Evolutionary conservation across 2,329 filamentous ascomycete species (phyloP), one percentile per base, ranked within the genome.

Genomic region (Aspergillus fumigatus): DNA sequence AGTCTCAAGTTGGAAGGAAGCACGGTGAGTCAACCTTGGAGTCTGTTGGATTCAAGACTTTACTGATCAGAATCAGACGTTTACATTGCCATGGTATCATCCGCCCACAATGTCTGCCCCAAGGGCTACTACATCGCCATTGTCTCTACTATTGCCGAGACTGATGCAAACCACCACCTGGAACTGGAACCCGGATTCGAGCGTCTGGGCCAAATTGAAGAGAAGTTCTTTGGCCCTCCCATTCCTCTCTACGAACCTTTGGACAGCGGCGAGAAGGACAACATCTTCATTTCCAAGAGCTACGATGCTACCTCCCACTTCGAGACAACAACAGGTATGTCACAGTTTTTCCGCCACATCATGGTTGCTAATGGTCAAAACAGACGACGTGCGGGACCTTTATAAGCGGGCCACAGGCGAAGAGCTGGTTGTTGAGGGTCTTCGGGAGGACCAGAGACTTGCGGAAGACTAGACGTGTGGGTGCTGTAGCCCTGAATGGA

Each of bases 101-200:
- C 90, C 41, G 90, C 92, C 40, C 95, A 99, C 81, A 97, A 96
- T 69, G 95, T 99, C 67, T 97, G 93, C 80, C 94, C 95, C 69
- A 96, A 96, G 84, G 93, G 93, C 59, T 97, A 97, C 85, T 99
- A 95, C 82, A 91, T 99, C 67, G 94, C 94, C 68, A 99, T 97
- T 59, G 93, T 99, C 63, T 96, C 92, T 50, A 99, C 94, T 58
- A 97, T 99, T 71, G 91, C 94, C 62, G 95, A 99, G 82, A 88
- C 87, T 48, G 80, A 87, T 59, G 87, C 90, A 63, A 97, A 99
- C 83, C 92, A 96, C 78, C 94, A 99, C 77, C 82, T 97, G 56
- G 94, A 99, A 80, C 87, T 99, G 47, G 86, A 94, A 77, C 87
- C 92, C 29, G 94, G 93, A 70, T 87, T 97, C 64, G 92, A 97